Evolutionary conservation across 2,329 filamentous ascomycete genomes (phyloP).

Genomic region (Colletotrichum limetticola): DNA sequence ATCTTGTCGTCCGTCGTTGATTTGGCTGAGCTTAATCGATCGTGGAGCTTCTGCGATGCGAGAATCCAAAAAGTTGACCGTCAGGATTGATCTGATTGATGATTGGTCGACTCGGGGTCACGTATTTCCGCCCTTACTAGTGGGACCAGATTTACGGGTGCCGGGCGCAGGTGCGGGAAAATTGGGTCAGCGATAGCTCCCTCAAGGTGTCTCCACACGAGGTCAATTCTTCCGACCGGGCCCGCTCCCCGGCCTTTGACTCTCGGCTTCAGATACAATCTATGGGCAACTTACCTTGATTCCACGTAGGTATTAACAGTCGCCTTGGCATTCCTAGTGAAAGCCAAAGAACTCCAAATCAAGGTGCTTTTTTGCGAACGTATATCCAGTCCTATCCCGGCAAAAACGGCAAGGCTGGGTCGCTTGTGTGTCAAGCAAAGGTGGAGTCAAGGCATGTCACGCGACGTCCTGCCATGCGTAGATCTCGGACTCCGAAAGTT

Average conservation of each 20-base stretch:
- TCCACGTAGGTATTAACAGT: not conserved
- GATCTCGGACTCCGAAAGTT: conserved; percentile 1
- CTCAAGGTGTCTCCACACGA: not conserved
- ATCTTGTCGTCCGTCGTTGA: conserved; percentile 42
- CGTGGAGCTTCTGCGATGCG: not conserved
- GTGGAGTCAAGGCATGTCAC: not conserved
- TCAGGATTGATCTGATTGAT: not conserved
- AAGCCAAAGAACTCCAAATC: not conserved
- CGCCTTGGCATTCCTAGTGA: no score
- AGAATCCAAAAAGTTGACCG: conserved; percentile 31
- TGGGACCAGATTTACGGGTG: not conserved
- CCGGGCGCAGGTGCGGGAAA: not conserved
- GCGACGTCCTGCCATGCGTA: conserved; percentile 3
- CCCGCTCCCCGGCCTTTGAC: not conserved
- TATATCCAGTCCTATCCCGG: not conserved
- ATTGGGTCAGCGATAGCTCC: not conserved
- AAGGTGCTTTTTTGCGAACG: not conserved
- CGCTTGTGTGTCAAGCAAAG: not conserved
- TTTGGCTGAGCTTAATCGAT: conserved; percentile 5
- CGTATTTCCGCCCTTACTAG: conserved; percentile 9
- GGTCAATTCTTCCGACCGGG: not conserved
- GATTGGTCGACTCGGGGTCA: conserved; percentile 29
- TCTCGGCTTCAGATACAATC: not conserved
- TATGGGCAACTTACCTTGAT: not conserved
- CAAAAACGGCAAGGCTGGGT: not conserved